Evolutionary conservation across 2,329 filamentous ascomycete genomes (phyloP).

Genomic region (Daldinia sp.): DNA sequence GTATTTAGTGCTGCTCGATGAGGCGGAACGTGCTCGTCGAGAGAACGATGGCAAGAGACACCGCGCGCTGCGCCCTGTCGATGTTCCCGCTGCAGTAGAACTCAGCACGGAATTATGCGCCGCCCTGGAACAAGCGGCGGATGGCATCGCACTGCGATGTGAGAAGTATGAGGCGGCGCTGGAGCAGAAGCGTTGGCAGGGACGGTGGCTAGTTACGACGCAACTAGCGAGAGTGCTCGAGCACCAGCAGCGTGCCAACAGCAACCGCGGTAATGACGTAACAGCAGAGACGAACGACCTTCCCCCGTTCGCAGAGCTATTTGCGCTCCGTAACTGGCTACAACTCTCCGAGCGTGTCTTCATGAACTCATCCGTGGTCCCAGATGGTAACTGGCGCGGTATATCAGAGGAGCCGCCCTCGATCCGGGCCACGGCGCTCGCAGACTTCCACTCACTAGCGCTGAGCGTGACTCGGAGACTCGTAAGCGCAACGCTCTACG

Average conservation of each 20-base stretch:
- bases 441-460: slow-evolving; percentile 77
- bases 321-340: slow-evolving; percentile 72
- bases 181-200: slow-evolving; percentile 69
- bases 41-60: slow-evolving; percentile 48
- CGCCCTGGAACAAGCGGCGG: slow-evolving; percentile 75
- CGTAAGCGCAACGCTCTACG: slow-evolving; percentile 75
- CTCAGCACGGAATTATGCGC: slow-evolving; percentile 73
- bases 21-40: slow-evolving; percentile 58
- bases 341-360: slow-evolving; percentile 74
- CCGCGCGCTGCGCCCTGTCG: slow-evolving; percentile 59
- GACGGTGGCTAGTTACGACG: slow-evolving; percentile 73
- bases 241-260: slow-evolving; percentile 23
- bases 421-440: slow-evolving; percentile 79
- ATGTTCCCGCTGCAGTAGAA: slow-evolving; percentile 80
- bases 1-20: slow-evolving; percentile 73
- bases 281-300: slow-evolving; percentile 42
- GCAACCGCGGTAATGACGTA: slow-evolving; percentile 37
- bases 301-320: slow-evolving; percentile 66
- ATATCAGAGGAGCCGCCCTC: slow-evolving; percentile 66
- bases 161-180: slow-evolving; percentile 70
- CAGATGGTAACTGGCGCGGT: slow-evolving; percentile 75
- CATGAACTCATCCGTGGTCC: slow-evolving; percentile 74
- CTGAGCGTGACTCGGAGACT: slow-evolving; percentile 77
- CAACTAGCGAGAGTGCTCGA: slow-evolving; percentile 51
- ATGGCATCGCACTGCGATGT: slow-evolving; percentile 73